Percentiles rank a stretch among this genome's conserved stretches.
phyloP scores from a whole-genome alignment of 257 asterid genomes.

The Catharanthus roseus region DNA sequence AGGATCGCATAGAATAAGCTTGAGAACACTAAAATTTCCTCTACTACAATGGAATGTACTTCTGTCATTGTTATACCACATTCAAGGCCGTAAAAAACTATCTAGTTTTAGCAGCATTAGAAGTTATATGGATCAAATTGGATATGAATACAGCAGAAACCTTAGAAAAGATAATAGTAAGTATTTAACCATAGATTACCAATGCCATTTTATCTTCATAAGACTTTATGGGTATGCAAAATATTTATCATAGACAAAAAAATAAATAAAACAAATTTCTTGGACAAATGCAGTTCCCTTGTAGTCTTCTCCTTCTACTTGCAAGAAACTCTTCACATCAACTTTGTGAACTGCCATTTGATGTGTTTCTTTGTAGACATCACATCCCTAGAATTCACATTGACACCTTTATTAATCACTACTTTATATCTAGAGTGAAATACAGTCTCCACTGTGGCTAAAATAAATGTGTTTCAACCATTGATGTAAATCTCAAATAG shows the following conservation, averaged over 20 bases:
- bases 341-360: not conserved
- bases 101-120: not conserved
- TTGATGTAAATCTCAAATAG: too few relatives aligned
- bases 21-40: not conserved
- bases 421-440: too few relatives aligned
- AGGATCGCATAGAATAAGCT: not conserved
- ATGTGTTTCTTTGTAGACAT: not conserved
- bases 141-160: not conserved
- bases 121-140: not conserved
- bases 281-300: not conserved
- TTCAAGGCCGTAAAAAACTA: not conserved
- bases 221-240: not conserved
- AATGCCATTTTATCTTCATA: not conserved
- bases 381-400: too few relatives aligned
- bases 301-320: not conserved
- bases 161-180: not conserved
- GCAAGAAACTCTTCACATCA: not conserved
- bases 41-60: not conserved
- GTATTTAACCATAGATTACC: not conserved
- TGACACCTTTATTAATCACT: too few relatives aligned
- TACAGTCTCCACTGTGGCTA: too few relatives aligned
- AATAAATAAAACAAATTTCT: not conserved
- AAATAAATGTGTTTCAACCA: too few relatives aligned
- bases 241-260: not conserved
- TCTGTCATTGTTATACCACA: not conserved